Base-by-base conservation (phyloP, 2,329 filamentous ascomycete genomes). In the Sclerotinia borealis region DNA sequence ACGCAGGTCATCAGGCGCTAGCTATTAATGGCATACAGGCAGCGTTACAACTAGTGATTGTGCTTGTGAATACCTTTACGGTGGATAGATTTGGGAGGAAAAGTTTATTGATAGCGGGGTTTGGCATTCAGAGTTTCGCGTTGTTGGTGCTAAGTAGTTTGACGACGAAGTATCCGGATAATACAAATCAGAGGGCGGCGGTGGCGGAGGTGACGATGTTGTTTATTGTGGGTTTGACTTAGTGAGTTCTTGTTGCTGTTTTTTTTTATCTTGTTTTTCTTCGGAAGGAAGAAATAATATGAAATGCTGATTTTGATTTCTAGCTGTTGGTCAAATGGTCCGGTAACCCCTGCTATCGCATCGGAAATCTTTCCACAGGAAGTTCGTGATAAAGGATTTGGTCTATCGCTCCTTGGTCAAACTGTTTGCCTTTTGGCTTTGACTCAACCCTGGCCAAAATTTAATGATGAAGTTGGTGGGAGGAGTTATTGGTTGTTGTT, bases 1-100 rank as follows among this genome's bases (percentile, higher is more conserved):
- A 78, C 75, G 62, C 77, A 80, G 61, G 84, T 79, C 43, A 89
- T 88, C 73, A 86, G 85, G 68, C 79, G 89, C 50, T 90, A 72
- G 88, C 88, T 2, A 80, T 91, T 63, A 90, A 90, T 72, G 87
- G 87, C 39, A 90, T 87, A 4, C 88, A 87, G 69, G 85, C 85
- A 58, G 90, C 90, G 65, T 67, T 90, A 25, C 90, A 67, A 69
- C 31, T 64, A 75, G 17, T 76, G 72, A 17, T 90, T 75, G 90
- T 88, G 0, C 79, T 90, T 37, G 90, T 90, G 68, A 87, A 88
- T 22, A 83, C 86, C 37, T 90, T 88, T 85, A 89, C 86, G 4
- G 85, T 88, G 36, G 88, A 91, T 73, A 82, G 86, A 56, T 90
- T 87, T 68, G 88, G 88, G 37, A 83, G 88, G 50, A 87, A 87